These are phyloP conservation scores for Przewalskia tangutica DNA, from an alignment of 257 asterid genomes.

Conservation along the genomic window DNA sequence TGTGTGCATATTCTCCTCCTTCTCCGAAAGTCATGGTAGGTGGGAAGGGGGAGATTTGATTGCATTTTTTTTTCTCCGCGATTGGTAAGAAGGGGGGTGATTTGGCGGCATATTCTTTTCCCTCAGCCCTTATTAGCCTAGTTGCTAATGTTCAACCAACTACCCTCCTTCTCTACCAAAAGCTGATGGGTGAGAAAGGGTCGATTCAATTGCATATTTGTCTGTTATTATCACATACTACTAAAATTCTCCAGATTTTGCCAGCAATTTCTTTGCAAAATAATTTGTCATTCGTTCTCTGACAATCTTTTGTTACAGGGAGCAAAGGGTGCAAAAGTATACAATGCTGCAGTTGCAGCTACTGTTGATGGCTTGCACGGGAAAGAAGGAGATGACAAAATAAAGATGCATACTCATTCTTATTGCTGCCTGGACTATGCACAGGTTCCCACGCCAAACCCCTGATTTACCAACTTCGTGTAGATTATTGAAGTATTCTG, in stretches of 20 bases:
- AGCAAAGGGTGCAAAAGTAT: conserved; percentile 76
- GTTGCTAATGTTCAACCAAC: neutral
- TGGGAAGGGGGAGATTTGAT: neutral
- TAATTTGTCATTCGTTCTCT: neutral
- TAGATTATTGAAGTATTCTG: no score
- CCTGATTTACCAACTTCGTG: neutral
- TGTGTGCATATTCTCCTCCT: neutral
- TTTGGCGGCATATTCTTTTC: neutral
- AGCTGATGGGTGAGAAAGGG: neutral
- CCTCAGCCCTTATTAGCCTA: neutral
- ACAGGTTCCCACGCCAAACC: conserved; percentile 43
- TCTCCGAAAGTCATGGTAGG: neutral
- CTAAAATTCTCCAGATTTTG: neutral
- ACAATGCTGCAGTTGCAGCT: conserved; percentile 72
- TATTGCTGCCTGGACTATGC: conserved; percentile 88
- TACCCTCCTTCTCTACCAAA: neutral
- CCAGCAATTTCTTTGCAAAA: neutral
- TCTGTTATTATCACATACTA: neutral
- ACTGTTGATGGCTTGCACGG: conserved; percentile 56
- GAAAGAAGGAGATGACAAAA: conserved; percentile 79
- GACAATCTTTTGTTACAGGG: conserved; percentile 33
- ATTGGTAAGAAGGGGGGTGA: neutral
- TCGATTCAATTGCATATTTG: neutral
- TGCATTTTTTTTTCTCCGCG: neutral
- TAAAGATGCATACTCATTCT: conserved; percentile 82